These are phyloP conservation scores for Phytophthora chlamydospora DNA, from an alignment of 352 stramenopile genomes.

Conservation along the genomic window DNA sequence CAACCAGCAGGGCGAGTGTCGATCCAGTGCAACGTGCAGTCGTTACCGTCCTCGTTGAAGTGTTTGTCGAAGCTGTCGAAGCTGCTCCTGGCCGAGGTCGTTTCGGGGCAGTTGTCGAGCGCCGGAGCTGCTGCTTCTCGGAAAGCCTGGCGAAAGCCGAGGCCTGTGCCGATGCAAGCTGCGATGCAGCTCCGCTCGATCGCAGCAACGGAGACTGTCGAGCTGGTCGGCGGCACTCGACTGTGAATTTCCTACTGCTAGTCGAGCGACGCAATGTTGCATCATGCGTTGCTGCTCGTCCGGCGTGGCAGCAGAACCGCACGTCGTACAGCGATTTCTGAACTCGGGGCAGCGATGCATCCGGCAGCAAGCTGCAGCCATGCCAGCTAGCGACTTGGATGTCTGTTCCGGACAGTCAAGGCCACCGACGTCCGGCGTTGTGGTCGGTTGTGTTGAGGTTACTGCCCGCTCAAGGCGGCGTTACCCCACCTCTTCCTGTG, in stretches of 20 bases:
- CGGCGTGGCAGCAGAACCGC: conserved; percentile 5
- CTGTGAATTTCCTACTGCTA: neutral
- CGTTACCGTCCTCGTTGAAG: no score
- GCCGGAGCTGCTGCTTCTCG: neutral
- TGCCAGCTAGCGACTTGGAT: conserved; percentile 19
- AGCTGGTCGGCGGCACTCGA: conserved; percentile 7
- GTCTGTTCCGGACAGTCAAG: neutral
- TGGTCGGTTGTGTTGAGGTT: conserved; percentile 35
- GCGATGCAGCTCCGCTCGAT: conserved; percentile 17
- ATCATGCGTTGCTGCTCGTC: neutral
- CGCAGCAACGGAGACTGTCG: conserved; percentile 24
- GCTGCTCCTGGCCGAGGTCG: no score
- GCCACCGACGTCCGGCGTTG: neutral
- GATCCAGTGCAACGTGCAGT: no score
- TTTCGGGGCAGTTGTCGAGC: no score
- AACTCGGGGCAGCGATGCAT: neutral
- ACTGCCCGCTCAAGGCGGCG: conserved; percentile 28
- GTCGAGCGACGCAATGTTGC: neutral
- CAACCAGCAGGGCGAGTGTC: no score
- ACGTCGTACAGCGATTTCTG: conserved; percentile 9
- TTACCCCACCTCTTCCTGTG: conserved; percentile 29
- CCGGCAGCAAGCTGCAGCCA: conserved; percentile 13
- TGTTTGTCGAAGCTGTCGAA: no score
- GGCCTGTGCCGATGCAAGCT: neutral
- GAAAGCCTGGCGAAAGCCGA: neutral